phyloP scores from a whole-genome alignment of 257 asterid species.

The Rehmannia glutinosa region DNA sequence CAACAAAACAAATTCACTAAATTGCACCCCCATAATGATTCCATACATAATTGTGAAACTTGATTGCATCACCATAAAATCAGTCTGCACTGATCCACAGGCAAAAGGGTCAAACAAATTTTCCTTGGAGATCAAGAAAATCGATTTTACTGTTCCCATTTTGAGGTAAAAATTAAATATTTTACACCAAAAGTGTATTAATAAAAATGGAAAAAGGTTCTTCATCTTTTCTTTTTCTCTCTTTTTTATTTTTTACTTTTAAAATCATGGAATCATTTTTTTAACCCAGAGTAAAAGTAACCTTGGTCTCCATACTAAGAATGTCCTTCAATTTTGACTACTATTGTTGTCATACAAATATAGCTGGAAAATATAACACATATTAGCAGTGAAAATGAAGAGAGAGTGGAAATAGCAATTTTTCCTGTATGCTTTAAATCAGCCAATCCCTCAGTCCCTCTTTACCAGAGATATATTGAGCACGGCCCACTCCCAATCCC shows the following conservation, averaged over 20 bases:
- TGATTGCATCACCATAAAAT: slow-evolving; percentile 16
- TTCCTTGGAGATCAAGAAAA: slow-evolving; percentile 25
- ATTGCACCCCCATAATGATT: slow-evolving; percentile 22
- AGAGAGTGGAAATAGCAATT: slow-evolving; percentile 15
- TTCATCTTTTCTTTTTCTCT: background rate
- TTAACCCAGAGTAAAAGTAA: slow-evolving; percentile 20
- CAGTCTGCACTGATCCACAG: slow-evolving; percentile 9
- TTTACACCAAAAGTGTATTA: background rate
- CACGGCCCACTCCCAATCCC: background rate
- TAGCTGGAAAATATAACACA: background rate
- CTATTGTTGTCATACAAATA: slow-evolving; percentile 4
- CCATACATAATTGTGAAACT: slow-evolving; percentile 30
- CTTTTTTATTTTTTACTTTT: background rate
- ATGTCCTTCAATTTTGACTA: slow-evolving; percentile 14
- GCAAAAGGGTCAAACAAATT: slow-evolving; percentile 22
- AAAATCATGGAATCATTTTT: background rate
- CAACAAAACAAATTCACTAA: slow-evolving; percentile 12
- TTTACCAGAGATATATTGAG: background rate
- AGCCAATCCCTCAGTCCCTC: background rate
- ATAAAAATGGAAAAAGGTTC: slow-evolving; percentile 11
- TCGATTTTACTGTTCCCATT: slow-evolving; percentile 4
- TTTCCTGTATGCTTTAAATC: background rate
- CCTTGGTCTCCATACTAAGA: slow-evolving; percentile 14
- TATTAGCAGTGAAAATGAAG: background rate
- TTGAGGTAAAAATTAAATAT: background rate